Percentiles rank a stretch among this genome's conserved stretches.
Evolutionary conservation across 495 filamentous ascomycete genomes (phyloP).

Genomic region (Penicillium turbatum): DNA sequence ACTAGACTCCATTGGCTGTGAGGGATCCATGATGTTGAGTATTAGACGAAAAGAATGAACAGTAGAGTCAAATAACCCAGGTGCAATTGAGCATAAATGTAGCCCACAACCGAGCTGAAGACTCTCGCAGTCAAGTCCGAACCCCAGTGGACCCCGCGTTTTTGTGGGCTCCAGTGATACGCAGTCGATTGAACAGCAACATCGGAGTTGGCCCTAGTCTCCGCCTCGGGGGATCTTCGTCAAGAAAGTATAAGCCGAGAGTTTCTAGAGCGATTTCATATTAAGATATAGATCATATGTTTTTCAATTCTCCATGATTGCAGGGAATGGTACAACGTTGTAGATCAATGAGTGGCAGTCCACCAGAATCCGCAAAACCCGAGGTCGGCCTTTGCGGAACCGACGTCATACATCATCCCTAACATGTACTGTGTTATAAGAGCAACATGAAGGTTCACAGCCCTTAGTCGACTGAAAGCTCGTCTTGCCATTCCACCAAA

Average conservation of each 20-base stretch:
- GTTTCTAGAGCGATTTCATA: no score
- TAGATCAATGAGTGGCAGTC: neutral
- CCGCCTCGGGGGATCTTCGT: neutral
- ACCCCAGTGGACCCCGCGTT: neutral
- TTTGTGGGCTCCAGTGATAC: conserved; percentile 16
- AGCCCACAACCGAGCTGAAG: conserved; percentile 2
- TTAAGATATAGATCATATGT: no score
- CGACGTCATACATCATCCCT: neutral
- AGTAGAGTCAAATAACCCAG: neutral
- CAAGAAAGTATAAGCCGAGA: no score
- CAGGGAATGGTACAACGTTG: no score
- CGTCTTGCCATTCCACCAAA: neutral
- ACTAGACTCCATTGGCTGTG: conserved; percentile 19
- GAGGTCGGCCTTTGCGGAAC: neutral
- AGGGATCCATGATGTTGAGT: conserved; percentile 22
- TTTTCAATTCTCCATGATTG: no score
- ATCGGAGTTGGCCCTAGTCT: conserved; percentile 30
- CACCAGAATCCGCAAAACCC: neutral
- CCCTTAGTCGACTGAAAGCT: neutral
- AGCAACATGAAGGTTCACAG: neutral
- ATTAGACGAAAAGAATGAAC: neutral
- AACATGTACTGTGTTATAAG: no score
- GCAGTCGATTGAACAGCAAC: conserved; percentile 15
- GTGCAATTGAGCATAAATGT: neutral
- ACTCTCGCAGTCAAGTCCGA: conserved; percentile 14